Evolutionary conservation across 495 filamentous ascomycete species (phyloP).

Genomic region (Penicillium antarcticum): DNA sequence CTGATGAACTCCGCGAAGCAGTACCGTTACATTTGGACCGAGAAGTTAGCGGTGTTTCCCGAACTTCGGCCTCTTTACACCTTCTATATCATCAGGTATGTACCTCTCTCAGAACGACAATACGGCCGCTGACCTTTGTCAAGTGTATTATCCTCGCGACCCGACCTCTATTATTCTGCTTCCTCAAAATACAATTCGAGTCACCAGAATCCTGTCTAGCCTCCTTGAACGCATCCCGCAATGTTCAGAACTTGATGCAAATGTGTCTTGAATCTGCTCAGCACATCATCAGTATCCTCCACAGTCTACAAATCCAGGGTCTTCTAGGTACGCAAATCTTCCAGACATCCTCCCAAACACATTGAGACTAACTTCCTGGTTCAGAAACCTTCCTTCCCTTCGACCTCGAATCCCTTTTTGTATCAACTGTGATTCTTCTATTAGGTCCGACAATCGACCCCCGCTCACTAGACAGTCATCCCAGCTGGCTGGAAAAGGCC

Average conservation of each 20-base stretch:
- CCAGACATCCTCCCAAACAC: neutral
- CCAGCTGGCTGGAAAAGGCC: conserved; percentile 32
- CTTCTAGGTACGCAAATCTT: conserved; percentile 31
- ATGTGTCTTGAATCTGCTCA: conserved; percentile 42
- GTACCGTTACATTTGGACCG: conserved; percentile 34
- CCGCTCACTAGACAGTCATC: conserved; percentile 21
- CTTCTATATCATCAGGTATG: conserved; percentile 41
- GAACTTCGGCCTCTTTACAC: conserved; percentile 41
- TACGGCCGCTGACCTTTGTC: neutral
- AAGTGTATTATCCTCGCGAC: conserved; percentile 43
- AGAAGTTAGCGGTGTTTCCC: conserved; percentile 33
- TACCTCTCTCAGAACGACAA: neutral
- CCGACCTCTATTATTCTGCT: conserved; percentile 36
- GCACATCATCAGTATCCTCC: conserved; percentile 38
- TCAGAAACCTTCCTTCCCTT: conserved; percentile 45
- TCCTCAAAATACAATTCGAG: conserved; percentile 35
- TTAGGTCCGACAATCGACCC: conserved; percentile 32
- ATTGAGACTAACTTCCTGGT: neutral
- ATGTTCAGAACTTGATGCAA: conserved; percentile 34
- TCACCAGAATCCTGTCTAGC: conserved; percentile 20
- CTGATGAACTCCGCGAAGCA: conserved; percentile 31
- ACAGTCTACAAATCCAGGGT: conserved; percentile 33
- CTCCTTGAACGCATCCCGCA: conserved; percentile 27
- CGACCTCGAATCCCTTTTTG: conserved; percentile 41
- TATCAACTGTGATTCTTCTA: conserved; percentile 36